Percentiles rank a stretch among this genome's conserved stretches.
phyloP scores from a whole-genome alignment of 495 filamentous ascomycete genomes.

The Opeltia flavorubescens region DNA sequence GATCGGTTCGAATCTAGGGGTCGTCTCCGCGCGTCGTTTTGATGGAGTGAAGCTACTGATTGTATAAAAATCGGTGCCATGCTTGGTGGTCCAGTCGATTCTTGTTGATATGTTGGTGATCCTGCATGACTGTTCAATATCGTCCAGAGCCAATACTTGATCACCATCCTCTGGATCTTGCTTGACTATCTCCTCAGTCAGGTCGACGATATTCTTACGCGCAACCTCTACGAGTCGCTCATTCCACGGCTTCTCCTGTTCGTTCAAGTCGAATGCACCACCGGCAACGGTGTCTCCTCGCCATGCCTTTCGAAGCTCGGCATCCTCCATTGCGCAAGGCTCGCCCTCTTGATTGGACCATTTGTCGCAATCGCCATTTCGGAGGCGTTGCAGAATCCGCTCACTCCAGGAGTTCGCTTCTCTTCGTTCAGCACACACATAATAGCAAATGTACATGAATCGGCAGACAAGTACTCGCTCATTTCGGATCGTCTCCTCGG shows the following conservation, averaged over 20 bases:
- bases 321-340: conserved; percentile 7
- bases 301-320: conserved; percentile 15
- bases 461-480: conserved; percentile 25
- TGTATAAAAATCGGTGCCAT: not conserved
- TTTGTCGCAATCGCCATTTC: conserved; percentile 14
- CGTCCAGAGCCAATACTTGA: not conserved
- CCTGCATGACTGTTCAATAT: not conserved
- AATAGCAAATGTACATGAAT: conserved; percentile 21
- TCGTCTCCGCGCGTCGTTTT: not conserved
- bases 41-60: not conserved
- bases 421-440: conserved; percentile 13
- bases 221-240: no score
- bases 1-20: not conserved
- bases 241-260: no score
- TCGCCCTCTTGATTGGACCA: conserved; percentile 3
- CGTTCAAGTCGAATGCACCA: conserved; percentile 7
- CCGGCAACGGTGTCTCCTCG: conserved; percentile 20
- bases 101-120: not conserved
- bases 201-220: not conserved
- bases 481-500: conserved; percentile 14
- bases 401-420: conserved; percentile 15
- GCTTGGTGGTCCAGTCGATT: not conserved
- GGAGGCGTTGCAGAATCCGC: conserved; percentile 12
- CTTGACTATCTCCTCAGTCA: not conserved
- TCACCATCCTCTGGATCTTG: not conserved